Conservation (phyloP, 1,139 yeast genomes). For the Suhomyces ambrosiae region DNA sequence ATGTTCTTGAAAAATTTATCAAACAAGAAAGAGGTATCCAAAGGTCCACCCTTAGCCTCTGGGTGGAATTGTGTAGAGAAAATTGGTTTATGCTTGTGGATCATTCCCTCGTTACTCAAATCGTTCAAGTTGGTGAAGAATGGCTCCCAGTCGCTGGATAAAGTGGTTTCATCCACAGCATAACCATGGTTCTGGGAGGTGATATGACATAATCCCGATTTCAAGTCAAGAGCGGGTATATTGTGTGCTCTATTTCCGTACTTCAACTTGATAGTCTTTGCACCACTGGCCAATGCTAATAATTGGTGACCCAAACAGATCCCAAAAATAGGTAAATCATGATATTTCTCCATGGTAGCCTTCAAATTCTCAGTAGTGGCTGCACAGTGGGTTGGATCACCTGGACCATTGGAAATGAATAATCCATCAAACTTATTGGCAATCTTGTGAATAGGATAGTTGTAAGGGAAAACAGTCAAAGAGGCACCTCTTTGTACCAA, state of each 20-base stretch:
- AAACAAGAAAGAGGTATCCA: conserved; percentile 85
- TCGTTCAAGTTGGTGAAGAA: conserved; percentile 92
- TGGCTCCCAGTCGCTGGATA: conserved; percentile 76
- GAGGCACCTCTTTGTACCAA: conserved; percentile 94
- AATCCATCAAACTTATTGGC: conserved; percentile 93
- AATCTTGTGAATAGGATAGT: conserved; percentile 88
- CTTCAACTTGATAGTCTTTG: conserved; percentile 86
- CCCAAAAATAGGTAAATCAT: conserved; percentile 88
- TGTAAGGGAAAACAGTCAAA: conserved; percentile 93
- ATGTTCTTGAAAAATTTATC: conserved; percentile 84
- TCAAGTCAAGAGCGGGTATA: conserved; percentile 89
- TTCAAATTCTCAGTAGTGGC: conserved; percentile 75
- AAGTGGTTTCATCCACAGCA: conserved; percentile 84
- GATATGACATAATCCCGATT: conserved; percentile 91
- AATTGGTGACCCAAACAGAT: conserved; percentile 97
- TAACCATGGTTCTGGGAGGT: conserved; percentile 99
- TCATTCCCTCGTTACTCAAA: conserved; percentile 96
- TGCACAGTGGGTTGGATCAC: conserved; percentile 95
- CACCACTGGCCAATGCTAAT: conserved; percentile 92
- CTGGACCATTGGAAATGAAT: conserved; percentile 96
- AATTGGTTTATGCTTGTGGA: conserved; percentile 79
- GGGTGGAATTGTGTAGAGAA: conserved; percentile 98
- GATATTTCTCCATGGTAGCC: conserved; percentile 62
- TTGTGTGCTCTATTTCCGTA: conserved; percentile 99
- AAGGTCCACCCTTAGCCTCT: conserved; percentile 98